Base-by-base conservation (phyloP, 805 yeast genomes). In the Pichia occidentalis region DNA sequence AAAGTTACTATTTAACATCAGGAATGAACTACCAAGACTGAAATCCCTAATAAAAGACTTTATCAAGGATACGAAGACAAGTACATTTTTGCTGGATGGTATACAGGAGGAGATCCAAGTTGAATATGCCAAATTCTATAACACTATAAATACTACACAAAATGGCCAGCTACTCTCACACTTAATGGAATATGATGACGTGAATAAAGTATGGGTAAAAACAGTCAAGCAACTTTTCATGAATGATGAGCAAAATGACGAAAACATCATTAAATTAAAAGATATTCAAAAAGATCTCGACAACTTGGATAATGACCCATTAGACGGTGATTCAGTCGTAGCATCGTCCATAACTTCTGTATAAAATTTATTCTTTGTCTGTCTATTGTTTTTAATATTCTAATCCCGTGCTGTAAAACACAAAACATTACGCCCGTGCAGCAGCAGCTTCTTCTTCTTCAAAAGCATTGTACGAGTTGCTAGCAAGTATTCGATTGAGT, bases 381-480 rank as follows among this genome's bases (percentile, higher is more conserved):
- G 32, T 29, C 24, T 17, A 29, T 18, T 4, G 29, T n/a, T n/a
- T n/a, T n/a, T n/a, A n/a, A n/a, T n/a, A n/a, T n/a, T n/a, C n/a
- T n/a, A n/a, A n/a, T n/a, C n/a, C n/a, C n/a, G n/a, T n/a, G n/a
- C n/a, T n/a, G n/a, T n/a, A n/a, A n/a, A n/a, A n/a, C n/a, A n/a
- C n/a, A n/a, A n/a, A n/a, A n/a, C n/a, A n/a, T n/a, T n/a, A n/a
- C n/a, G n/a, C 20, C 21, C 20, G n/a, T 27, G 24, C 5, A 24
- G 24, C 30, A n/a, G 17, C 18, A 49, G 61, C 48, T 63, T 37
- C 78, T 38, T 80, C 88, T 12, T 80, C 94, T 19, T 83, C 90
- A 45, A 80, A 58, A 2, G 95, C 92, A 51, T 85, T 80, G 60
- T 83, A 90, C 2, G 90, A 78, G 55, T 90, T 92, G 57, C 84